A percentile compares a stretch with the other conserved stretches of the same genome.
Evolutionary conservation across 345 rosid species (phyloP).

Genomic region (Salix suchowensis): DNA sequence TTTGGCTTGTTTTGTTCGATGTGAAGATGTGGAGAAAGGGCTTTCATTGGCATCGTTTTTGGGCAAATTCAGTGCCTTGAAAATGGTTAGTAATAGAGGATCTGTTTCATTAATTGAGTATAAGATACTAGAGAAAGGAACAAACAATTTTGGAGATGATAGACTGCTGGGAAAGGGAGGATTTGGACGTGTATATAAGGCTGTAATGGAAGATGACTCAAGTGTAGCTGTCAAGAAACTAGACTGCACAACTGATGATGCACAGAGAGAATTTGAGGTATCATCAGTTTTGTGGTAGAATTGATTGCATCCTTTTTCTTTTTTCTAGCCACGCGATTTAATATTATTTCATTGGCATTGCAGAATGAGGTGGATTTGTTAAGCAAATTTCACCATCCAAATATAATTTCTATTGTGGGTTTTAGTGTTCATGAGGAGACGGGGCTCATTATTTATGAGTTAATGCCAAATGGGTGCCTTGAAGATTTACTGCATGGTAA

Average conservation of each 20-base stretch:
- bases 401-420: conserved; percentile 71
- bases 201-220: conserved; percentile 51
- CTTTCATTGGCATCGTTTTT: conserved; percentile 42
- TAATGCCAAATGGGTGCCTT: conserved; percentile 85
- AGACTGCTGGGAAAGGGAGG: conserved; percentile 84
- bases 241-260: conserved; percentile 64
- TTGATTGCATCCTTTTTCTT: neutral
- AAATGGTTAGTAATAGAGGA: conserved; percentile 45
- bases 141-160: conserved; percentile 58
- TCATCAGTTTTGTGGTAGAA: neutral
- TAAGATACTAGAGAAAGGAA: conserved; percentile 59
- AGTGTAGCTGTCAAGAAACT: conserved; percentile 80
- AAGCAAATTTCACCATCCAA: conserved; percentile 72
- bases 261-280: conserved; percentile 73
- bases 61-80: conserved; percentile 47
- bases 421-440: conserved; percentile 52
- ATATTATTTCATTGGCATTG: conserved; percentile 17
- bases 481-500: conserved; percentile 91
- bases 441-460: conserved; percentile 73
- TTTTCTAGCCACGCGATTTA: neutral
- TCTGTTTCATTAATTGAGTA: conserved; percentile 56
- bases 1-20: conserved; percentile 7
- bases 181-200: conserved; percentile 81
- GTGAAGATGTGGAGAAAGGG: conserved; percentile 52
- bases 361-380: conserved; percentile 86